These are phyloP conservation scores for Penicillium waksmanii DNA, from an alignment of 495 filamentous ascomycete species.

Conservation along the genomic window DNA sequence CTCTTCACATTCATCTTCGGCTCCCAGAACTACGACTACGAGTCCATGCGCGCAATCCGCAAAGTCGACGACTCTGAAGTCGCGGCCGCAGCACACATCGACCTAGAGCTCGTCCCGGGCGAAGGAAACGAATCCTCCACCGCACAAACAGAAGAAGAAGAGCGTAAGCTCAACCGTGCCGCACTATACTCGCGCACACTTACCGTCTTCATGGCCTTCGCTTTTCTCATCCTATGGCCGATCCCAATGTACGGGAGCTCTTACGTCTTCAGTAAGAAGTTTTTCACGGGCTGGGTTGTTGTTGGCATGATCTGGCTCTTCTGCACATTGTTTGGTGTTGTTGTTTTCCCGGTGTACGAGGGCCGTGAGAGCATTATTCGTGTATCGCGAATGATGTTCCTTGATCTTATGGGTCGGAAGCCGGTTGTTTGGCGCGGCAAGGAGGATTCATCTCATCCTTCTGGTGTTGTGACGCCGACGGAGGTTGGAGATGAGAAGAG, in stretches of 20 bases:
- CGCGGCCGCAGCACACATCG: slow-evolving; percentile 66
- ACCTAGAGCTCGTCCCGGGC: slow-evolving; percentile 70
- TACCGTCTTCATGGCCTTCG: slow-evolving; percentile 75
- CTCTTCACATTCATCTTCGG: slow-evolving; percentile 76
- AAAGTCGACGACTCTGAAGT: slow-evolving; percentile 83
- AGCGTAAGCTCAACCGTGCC: slow-evolving; percentile 68
- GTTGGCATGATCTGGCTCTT: slow-evolving; percentile 92
- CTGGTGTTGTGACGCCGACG: slow-evolving; percentile 36
- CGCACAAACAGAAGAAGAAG: slow-evolving; percentile 60
- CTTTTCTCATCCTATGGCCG: slow-evolving; percentile 86
- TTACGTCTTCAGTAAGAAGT: slow-evolving; percentile 87
- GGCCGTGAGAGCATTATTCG: slow-evolving; percentile 68
- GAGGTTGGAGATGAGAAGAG: slow-evolving; percentile 34
- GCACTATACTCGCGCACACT: slow-evolving; percentile 78
- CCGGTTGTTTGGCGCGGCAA: slow-evolving; percentile 34
- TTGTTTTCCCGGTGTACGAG: slow-evolving; percentile 82
- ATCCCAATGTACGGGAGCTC: slow-evolving; percentile 89
- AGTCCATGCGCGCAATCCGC: slow-evolving; percentile 81
- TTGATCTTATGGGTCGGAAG: slow-evolving; percentile 70
- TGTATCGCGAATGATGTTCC: slow-evolving; percentile 66
- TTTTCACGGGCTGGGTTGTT: slow-evolving; percentile 90
- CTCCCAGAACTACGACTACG: slow-evolving; percentile 86
- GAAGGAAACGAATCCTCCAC: slow-evolving; percentile 40
- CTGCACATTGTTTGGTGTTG: slow-evolving; percentile 70
- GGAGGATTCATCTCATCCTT: slow-evolving; percentile 29